Evolutionary conservation across 208 protist genomes (phyloP).

Genomic region (Acanthamoeba castellanii): DNA sequence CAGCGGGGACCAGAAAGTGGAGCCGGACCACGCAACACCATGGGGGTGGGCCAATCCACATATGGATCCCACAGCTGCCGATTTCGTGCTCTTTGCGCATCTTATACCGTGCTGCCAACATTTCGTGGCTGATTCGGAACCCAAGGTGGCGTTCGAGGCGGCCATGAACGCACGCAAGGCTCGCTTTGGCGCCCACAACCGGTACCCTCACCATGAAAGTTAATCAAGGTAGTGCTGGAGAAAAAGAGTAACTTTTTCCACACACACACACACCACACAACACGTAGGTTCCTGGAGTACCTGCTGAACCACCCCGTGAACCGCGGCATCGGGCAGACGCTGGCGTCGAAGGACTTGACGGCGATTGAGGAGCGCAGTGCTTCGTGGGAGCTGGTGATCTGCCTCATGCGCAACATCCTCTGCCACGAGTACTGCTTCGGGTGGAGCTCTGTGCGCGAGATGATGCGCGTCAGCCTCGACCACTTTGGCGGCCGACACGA

Average conservation of each 20-base stretch:
- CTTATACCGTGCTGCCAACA: constrained; percentile 45
- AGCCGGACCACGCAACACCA: too few species aligned
- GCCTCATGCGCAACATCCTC: constrained; percentile 42
- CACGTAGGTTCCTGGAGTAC: constrained; percentile 4
- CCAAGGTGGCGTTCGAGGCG: constrained; percentile 18
- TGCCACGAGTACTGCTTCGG: constrained; percentile 41
- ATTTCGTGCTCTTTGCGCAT: constrained; percentile 23
- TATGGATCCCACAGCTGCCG: neutral
- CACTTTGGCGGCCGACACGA: constrained; percentile 36
- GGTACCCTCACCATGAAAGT: neutral
- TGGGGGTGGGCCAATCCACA: too few species aligned
- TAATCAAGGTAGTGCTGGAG: too few species aligned
- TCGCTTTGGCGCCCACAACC: neutral
- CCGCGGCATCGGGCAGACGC: constrained; percentile 19
- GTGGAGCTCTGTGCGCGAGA: constrained; percentile 9
- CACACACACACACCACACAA: neutral
- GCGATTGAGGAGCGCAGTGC: neutral
- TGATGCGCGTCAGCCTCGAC: constrained; percentile 38
- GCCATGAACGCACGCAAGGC: neutral
- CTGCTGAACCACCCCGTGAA: constrained; percentile 23
- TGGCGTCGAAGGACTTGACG: neutral
- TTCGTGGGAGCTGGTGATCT: constrained; percentile 45
- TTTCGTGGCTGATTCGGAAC: constrained; percentile 25
- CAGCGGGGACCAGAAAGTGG: too few species aligned
- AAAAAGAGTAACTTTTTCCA: too few species aligned